Evolutionary conservation across 2,329 filamentous ascomycete genomes (phyloP).

Genomic region (Colletotrichum kahawae): DNA sequence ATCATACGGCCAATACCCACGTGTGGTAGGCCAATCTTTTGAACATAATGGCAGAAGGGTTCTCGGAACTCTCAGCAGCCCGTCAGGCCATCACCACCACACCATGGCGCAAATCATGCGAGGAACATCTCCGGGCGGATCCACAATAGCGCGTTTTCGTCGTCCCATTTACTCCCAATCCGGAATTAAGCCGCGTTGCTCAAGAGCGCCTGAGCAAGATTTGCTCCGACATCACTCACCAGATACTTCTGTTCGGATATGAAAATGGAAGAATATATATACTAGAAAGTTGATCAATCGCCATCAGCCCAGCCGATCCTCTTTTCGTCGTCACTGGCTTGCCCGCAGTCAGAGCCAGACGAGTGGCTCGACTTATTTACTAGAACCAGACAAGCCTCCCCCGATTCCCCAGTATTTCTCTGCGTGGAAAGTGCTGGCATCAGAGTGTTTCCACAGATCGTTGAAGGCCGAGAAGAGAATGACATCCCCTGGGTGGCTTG

Average conservation of each 20-base stretch:
- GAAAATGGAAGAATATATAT: background rate
- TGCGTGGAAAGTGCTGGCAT: slow-evolving; percentile 65
- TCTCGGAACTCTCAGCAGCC: background rate
- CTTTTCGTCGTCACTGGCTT: background rate
- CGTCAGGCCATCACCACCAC: background rate
- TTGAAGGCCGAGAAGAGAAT: slow-evolving; percentile 83
- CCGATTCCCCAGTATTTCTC: slow-evolving; percentile 80
- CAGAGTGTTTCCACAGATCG: slow-evolving; percentile 77
- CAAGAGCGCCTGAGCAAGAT: background rate
- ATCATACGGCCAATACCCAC: background rate
- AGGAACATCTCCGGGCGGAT: background rate
- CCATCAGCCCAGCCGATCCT: background rate
- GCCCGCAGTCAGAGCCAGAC: background rate
- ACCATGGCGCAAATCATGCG: background rate
- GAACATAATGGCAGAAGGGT: background rate
- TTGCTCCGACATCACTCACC: background rate
- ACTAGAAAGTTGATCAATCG: background rate
- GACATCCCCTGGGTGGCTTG: slow-evolving; percentile 52
- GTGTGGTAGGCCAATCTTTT: background rate
- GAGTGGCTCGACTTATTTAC: background rate
- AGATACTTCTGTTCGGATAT: background rate
- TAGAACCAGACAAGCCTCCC: slow-evolving; percentile 27
- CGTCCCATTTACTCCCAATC: background rate
- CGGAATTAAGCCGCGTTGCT: background rate
- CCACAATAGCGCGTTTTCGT: background rate